These are phyloP conservation scores for Venturia carpophila DNA, from an alignment of 2,329 filamentous ascomycete genomes.

Conservation along the genomic window DNA sequence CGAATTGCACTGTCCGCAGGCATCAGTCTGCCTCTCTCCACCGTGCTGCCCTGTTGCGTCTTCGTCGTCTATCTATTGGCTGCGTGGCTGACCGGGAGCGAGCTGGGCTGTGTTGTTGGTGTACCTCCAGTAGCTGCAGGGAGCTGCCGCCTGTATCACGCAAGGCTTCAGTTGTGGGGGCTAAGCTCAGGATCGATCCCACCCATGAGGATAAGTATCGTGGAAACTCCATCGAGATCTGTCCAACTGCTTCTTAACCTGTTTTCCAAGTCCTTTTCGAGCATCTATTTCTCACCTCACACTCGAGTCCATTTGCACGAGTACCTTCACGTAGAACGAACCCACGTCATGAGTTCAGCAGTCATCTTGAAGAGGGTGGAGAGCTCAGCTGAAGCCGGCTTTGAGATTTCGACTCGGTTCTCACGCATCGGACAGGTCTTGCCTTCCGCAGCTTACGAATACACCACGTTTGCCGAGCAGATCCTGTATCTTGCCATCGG, in stretches of 20 bases:
- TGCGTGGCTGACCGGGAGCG: background rate
- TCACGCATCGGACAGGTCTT: constrained; percentile 12
- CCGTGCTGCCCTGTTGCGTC: background rate
- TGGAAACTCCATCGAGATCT: background rate
- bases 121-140: constrained; percentile 5
- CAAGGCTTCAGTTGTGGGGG: constrained; percentile 8
- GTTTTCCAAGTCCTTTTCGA: background rate
- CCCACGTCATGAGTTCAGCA: background rate
- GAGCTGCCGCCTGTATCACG: background rate
- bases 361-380: constrained; percentile 12
- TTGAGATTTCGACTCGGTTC: constrained; percentile 3
- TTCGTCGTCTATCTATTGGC: background rate
- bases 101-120: too few relatives aligned
- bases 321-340: background rate
- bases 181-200: background rate
- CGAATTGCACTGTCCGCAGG: background rate
- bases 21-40: constrained; percentile 1
- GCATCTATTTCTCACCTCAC: background rate
- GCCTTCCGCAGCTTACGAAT: constrained; percentile 16
- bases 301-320: background rate
- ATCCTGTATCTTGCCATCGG: constrained; percentile 13
- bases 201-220: background rate
- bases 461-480: constrained; percentile 14
- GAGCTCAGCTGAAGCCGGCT: constrained; percentile 7
- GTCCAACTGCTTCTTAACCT: background rate